Percentiles rank a stretch among this genome's conserved stretches.
These are phyloP conservation scores for Prunus salicina DNA, from an alignment of 306 rosid species.

Conservation along the genomic window DNA sequence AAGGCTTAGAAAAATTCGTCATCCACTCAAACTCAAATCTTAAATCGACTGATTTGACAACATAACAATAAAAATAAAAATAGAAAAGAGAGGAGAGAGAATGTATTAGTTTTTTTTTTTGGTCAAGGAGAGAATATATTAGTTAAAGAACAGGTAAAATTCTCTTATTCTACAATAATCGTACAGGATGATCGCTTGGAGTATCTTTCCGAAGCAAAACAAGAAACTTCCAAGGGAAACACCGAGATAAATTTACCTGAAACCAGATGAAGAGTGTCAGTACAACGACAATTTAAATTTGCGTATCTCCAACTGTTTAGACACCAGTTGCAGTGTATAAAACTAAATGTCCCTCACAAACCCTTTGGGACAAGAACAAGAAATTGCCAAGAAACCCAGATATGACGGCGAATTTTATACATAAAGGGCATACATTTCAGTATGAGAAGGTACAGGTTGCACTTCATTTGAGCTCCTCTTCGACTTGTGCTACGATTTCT, in stretches of 20 bases:
- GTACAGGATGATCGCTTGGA: neutral
- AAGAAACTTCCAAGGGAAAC: neutral
- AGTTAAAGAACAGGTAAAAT: neutral
- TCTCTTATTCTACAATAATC: neutral
- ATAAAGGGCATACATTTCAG: slow-evolving; percentile 26
- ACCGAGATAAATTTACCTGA: neutral
- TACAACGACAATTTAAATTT: neutral
- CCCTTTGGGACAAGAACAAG: neutral
- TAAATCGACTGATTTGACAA: neutral
- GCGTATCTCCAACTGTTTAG: neutral
- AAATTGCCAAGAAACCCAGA: neutral
- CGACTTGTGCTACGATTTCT: slow-evolving; percentile 92
- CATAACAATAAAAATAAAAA: neutral
- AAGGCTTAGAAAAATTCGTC: neutral
- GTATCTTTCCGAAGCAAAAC: neutral
- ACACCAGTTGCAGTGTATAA: neutral
- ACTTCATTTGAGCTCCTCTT: slow-evolving; percentile 63
- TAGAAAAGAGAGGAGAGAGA: neutral
- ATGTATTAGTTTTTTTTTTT: no score
- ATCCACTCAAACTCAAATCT: neutral
- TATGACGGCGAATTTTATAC: neutral
- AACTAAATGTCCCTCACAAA: neutral
- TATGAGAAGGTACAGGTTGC: slow-evolving; percentile 26
- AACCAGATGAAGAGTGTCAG: neutral
- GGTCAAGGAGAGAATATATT: neutral